phyloP scores from a whole-genome alignment of 192 early-diverging fungal species.

The Linnemannia zychae region DNA sequence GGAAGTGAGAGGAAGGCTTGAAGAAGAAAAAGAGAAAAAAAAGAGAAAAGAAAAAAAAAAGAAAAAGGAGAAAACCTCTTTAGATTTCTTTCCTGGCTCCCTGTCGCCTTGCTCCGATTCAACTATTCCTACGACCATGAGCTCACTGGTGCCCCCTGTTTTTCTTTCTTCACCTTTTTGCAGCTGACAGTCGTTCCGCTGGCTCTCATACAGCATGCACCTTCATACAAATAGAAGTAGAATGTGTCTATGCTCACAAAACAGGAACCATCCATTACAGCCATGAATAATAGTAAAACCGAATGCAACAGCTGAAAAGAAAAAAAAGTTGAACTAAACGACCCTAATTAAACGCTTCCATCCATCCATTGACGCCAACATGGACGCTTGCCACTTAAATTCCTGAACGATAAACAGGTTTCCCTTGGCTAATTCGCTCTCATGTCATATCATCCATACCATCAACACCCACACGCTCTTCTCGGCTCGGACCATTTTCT shows the following conservation, averaged over 20 bases:
- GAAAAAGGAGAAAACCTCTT: not conserved
- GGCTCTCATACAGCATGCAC: not conserved
- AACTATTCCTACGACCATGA: not conserved
- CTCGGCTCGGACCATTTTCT: not conserved
- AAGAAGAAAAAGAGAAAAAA: constrained; percentile 5
- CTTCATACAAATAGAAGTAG: not conserved
- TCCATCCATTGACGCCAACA: not conserved
- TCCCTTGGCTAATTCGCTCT: not conserved
- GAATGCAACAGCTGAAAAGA: not conserved
- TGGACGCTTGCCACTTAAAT: not conserved
- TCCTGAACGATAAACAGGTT: not conserved
- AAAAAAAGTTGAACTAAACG: not conserved
- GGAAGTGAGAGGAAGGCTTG: not conserved
- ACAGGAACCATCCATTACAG: not conserved
- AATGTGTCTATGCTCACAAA: not conserved
- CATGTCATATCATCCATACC: not conserved
- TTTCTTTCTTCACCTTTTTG: not conserved
- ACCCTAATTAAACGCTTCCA: not conserved
- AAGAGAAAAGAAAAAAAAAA: constrained; percentile 1
- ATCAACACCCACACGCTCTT: too few relatives aligned
- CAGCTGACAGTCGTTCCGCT: not conserved
- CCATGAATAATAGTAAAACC: not conserved
- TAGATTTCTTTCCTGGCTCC: not conserved
- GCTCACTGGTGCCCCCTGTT: not conserved
- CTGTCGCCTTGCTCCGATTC: not conserved